phyloP scores from a whole-genome alignment of 441 rosid genomes.

The Pelargonium citronellum region DNA sequence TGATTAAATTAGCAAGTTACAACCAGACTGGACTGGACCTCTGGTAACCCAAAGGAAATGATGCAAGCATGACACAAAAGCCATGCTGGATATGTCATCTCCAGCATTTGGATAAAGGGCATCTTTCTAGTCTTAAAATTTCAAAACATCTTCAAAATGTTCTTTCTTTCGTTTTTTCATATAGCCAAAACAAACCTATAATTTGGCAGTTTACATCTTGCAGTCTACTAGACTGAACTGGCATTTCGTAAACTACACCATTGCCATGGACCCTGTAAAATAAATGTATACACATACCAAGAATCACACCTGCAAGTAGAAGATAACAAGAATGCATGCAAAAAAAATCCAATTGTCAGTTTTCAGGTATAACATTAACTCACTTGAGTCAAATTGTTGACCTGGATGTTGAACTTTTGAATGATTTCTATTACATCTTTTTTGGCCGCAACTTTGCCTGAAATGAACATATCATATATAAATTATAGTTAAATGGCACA shows the following conservation, averaged over 20 bases:
- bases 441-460: constrained; percentile 60
- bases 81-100: not conserved
- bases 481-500: not conserved
- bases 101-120: not conserved
- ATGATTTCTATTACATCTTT: constrained; percentile 57
- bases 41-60: constrained; percentile 1
- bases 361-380: constrained; percentile 24
- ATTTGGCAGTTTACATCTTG: not conserved
- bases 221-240: not conserved
- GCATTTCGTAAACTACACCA: not conserved
- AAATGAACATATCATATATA: constrained; percentile 22
- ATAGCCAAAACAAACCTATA: not conserved
- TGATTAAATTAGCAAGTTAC: not conserved
- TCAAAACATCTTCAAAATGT: not conserved
- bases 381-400: constrained; percentile 91
- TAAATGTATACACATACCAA: not conserved
- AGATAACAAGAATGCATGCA: not conserved
- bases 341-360: constrained; percentile 16
- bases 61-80: not conserved
- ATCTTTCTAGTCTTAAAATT: not conserved
- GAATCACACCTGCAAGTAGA: not conserved
- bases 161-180: not conserved
- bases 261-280: not conserved
- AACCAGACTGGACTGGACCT: not conserved
- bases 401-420: constrained; percentile 82